Base-by-base conservation (phyloP, 805 yeast genomes). In the Candida verbasci region DNA sequence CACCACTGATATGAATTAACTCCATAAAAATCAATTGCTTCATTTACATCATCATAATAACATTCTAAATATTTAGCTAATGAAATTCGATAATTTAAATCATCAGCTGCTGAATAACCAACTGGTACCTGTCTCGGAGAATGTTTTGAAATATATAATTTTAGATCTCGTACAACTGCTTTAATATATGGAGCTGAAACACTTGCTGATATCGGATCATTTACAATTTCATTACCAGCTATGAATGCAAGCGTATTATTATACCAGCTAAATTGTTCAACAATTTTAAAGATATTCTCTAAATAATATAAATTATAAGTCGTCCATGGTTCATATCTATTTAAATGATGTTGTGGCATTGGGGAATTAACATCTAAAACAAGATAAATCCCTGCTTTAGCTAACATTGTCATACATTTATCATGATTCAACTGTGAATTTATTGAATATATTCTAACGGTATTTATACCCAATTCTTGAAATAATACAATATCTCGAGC, bases 81-180 rank as follows among this genome's bases (percentile, higher is more conserved):
- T 0, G 96, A 74, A 7, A 76, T 74, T 49, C 97, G 70, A 58
- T 76, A 89, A 35, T 70, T 60, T 41, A 89, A 69, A 52, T 89
- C 97, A 60, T 91, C 97, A 1, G 97, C 97, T 0, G 97, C 97
- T 0, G 97, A 87, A 56, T 91, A 91, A 0, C 97, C 97, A 24
- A 91, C 86, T 0, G 97, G 97, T 12, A 91, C 75, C 10, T 52
- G 50, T 38, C 98, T 71, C 1, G 78, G 72, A 3, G 78, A 59
- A 49, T 86, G 76, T 18, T 55, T 49, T 7, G 62, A 54, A 42
- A 86, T 79, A 53, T 83, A 91, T 20, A 62, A 62, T 56, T 89
- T 89, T 65, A 91, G 74, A 59, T 91, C 97, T 33, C 91, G 68
- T 4, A 87, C 68, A 20, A 89, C 71, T 0, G 86, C 88, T 50